phyloP scores from a whole-genome alignment of 2,329 filamentous ascomycete species.

The Aspergillus phoenicis region DNA sequence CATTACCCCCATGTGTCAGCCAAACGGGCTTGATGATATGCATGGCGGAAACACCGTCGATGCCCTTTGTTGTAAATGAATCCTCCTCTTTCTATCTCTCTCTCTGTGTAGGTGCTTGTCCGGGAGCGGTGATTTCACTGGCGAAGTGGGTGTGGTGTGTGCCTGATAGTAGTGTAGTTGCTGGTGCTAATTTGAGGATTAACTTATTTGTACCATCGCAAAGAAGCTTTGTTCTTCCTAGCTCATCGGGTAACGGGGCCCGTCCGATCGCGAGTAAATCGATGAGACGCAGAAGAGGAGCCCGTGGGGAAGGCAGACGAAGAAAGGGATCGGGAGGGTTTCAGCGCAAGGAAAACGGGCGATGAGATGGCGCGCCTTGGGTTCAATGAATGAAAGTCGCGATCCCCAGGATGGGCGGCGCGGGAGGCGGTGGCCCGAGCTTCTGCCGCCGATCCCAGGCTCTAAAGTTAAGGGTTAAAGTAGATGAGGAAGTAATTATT shows the following conservation, averaged over 20 bases:
- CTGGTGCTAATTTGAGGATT: constrained; percentile 14
- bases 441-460: constrained; percentile 22
- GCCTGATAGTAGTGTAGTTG: not conserved
- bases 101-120: constrained; percentile 5
- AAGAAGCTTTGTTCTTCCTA: constrained; percentile 14
- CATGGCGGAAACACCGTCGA: constrained; percentile 53
- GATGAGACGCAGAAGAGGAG: not conserved
- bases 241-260: constrained; percentile 14
- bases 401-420: constrained; percentile 37
- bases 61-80: not conserved
- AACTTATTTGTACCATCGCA: constrained; percentile 34
- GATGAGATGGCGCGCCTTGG: constrained; percentile 27
- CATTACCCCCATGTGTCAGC: constrained; percentile 84
- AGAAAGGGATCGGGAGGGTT: not conserved
- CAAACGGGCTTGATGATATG: constrained; percentile 92
- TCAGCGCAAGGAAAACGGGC: constrained; percentile 13
- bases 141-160: constrained; percentile 22
- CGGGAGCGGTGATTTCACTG: constrained; percentile 15
- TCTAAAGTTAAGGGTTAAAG: not conserved
- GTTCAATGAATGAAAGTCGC: constrained; percentile 35
- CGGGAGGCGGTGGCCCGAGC: constrained; percentile 37
- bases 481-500: no score
- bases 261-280: not conserved
- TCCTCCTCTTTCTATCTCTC: constrained; percentile 5
- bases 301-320: not conserved